Percentiles rank a stretch among this genome's conserved stretches.
Evolutionary conservation across 306 rosid genomes (phyloP).

Genomic region (Cicer judaicum): DNA sequence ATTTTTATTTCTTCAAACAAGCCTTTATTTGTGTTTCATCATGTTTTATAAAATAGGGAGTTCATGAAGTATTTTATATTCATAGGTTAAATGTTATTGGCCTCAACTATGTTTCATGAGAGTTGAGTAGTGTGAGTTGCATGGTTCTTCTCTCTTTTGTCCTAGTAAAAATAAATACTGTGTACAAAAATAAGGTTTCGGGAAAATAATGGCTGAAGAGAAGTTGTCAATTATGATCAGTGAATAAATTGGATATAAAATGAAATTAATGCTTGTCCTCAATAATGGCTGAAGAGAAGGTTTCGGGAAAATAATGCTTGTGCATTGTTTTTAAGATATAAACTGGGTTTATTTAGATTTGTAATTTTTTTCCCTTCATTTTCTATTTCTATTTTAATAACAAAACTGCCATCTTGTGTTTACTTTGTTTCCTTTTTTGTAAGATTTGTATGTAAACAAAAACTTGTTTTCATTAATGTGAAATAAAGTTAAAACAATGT

Average conservation of each 20-base stretch:
- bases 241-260: not conserved
- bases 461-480: not conserved
- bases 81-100: not conserved
- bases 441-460: no score
- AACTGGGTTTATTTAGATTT: not conserved
- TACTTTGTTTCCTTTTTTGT: no score
- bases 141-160: not conserved
- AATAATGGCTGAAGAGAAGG: no score
- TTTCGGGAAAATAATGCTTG: not conserved
- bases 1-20: not conserved
- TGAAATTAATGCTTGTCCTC: no score
- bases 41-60: not conserved
- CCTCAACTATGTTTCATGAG: not conserved
- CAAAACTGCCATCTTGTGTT: no score
- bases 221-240: not conserved
- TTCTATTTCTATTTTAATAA: no score
- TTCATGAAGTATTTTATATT: not conserved
- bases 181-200: not conserved
- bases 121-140: not conserved
- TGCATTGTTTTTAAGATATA: constrained; percentile 16
- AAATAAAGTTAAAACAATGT: not conserved
- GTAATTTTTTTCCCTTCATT: not conserved
- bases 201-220: not conserved
- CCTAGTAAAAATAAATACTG: constrained; percentile 4
- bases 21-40: not conserved